Evolutionary conservation across 2,329 filamentous ascomycete genomes (phyloP).

Genomic region (Xylariales sp.): DNA sequence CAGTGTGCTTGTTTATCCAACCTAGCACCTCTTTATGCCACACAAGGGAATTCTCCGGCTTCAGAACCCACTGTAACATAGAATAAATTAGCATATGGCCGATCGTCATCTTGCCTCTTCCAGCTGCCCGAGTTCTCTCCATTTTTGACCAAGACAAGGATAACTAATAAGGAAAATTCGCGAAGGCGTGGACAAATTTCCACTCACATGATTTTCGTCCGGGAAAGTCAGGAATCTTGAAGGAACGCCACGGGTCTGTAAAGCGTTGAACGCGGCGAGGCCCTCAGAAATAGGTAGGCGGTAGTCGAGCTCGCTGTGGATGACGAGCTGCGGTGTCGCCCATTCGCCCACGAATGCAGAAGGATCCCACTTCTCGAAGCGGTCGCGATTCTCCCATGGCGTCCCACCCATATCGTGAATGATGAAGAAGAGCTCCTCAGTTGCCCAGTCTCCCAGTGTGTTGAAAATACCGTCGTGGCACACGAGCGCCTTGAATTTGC

Average conservation of each 20-base stretch:
- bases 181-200: not conserved
- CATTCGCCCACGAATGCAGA: slow-evolving; percentile 74
- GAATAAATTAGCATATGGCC: slow-evolving; percentile 15
- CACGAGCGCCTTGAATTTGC: slow-evolving; percentile 87
- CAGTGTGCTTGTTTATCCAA: slow-evolving; percentile 76
- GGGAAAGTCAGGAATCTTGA: slow-evolving; percentile 86
- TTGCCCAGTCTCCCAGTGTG: slow-evolving; percentile 72
- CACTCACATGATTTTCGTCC: slow-evolving; percentile 71
- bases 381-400: slow-evolving; percentile 70
- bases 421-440: slow-evolving; percentile 77
- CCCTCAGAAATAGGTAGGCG: slow-evolving; percentile 87
- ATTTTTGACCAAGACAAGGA: not conserved
- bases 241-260: slow-evolving; percentile 79
- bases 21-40: slow-evolving; percentile 90
- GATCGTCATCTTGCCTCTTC: not conserved
- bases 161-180: not conserved
- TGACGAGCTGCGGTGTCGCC: slow-evolving; percentile 86
- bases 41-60: slow-evolving; percentile 88
- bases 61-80: slow-evolving; percentile 79
- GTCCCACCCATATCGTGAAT: slow-evolving; percentile 74
- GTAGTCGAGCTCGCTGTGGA: slow-evolving; percentile 93
- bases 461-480: slow-evolving; percentile 90
- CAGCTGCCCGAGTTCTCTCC: not conserved
- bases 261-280: slow-evolving; percentile 83
- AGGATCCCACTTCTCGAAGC: slow-evolving; percentile 78